Conservation (phyloP, 2,329 filamentous ascomycete genomes). For the Cadophora sp. region DNA sequence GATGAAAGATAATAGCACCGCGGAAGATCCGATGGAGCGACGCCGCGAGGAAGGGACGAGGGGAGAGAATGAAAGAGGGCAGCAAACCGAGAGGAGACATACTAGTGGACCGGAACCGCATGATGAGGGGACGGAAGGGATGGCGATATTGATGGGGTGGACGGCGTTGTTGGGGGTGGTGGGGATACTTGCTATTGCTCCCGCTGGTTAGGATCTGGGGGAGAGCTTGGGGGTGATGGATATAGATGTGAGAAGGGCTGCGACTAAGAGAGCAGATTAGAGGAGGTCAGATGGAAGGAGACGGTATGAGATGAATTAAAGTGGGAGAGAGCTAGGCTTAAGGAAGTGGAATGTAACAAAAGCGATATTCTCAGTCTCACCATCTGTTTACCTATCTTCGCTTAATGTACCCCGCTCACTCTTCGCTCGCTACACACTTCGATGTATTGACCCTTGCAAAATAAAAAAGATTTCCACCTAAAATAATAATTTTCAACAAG, state of each 20-base stretch:
- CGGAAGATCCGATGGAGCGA: background rate
- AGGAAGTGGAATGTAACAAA: no score
- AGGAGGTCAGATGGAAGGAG: no score
- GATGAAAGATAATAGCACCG: background rate
- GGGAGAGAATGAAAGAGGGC: background rate
- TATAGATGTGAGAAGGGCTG: background rate
- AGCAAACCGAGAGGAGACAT: background rate
- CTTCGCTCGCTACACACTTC: no score
- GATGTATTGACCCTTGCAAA: no score
- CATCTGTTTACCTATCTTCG: no score
- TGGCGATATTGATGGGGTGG: conserved; percentile 5
- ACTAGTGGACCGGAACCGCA: background rate
- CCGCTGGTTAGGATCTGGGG: background rate
- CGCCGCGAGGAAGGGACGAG: background rate
- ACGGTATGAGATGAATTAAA: no score
- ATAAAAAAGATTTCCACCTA: no score
- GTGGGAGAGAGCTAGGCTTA: no score
- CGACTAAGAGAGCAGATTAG: no score
- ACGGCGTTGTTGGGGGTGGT: background rate
- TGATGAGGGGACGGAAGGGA: background rate
- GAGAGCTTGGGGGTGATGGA: background rate
- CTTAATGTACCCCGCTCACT: no score
- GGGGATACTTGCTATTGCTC: conserved; percentile 1
- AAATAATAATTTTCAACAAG: no score
- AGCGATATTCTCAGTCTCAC: no score